Evolutionary conservation across 2,329 filamentous ascomycete genomes (phyloP), one percentile per base, ranked within the genome.

Genomic region (Aspergillus sp.): DNA sequence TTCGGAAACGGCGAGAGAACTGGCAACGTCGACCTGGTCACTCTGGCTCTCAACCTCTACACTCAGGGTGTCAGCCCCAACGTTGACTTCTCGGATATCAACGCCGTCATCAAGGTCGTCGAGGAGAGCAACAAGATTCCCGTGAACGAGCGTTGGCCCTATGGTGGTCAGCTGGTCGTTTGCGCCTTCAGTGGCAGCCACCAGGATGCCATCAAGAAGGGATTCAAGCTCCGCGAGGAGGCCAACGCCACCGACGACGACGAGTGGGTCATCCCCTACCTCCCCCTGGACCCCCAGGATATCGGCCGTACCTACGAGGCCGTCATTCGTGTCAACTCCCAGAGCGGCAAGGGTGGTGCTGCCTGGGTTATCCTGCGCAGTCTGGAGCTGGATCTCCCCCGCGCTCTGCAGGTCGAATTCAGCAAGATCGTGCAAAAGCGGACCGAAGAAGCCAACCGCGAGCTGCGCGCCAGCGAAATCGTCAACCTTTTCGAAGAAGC

Each of bases 251-350:
- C 74, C 4, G 77, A 81, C 66, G 84, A 93, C 52, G 84, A 86
- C 65, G 78, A 76, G 38, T 97, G 93, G 93, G 78, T 89, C 62
- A 81, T 97, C 36, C 93, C 93, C 0, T 97, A 97, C 69, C 86
- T 97, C 45, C 93, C 93, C 11, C 82, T 97, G 64, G 93, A 97
- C 67, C 93, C 93, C 4, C 82, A 88, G 66, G 93, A 97, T 67
- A 96, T 97, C 59, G 93, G 93, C 47, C 86, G 93, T 53, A 97
- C 87, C n/a, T 97, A 97, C 82, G 92, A 97, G 75, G 93, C 93
- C 54, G 88, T 97, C 68, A 97, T 97, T 69, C 89, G 93, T 55
- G 93, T 97, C 82, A 99, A 97, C 79, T 96, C 90, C 16, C 93
- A 97, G 72, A 90, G 86, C 64, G 93, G 93, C 60, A 97, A 99